Evolutionary conservation across 768 basidiomycete species (phyloP).

Genomic region (Tulasnella sp.): DNA sequence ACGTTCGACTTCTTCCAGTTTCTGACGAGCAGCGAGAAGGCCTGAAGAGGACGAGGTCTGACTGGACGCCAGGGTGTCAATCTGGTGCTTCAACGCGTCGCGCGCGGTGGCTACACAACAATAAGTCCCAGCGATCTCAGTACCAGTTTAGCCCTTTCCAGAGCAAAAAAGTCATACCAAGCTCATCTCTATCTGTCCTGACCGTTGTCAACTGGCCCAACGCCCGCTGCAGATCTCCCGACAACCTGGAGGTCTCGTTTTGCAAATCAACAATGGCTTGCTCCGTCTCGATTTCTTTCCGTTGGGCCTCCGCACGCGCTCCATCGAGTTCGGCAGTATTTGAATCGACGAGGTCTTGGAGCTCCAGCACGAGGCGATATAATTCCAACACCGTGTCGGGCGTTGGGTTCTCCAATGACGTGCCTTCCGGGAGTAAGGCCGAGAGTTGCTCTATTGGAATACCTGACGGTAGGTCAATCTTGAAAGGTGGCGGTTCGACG

Average conservation of each 20-base stretch:
- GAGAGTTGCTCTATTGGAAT: constrained; percentile 4
- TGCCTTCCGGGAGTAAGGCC: neutral
- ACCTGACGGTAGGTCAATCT: constrained; percentile 4
- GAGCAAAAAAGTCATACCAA: constrained; percentile 35
- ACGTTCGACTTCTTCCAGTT: constrained; percentile 63
- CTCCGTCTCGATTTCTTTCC: constrained; percentile 72
- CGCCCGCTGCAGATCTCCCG: constrained; percentile 37
- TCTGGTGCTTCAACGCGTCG: constrained; percentile 42
- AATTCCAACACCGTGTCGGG: constrained; percentile 48
- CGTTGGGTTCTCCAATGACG: constrained; percentile 41
- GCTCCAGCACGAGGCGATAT: constrained; percentile 49
- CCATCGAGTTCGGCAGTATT: constrained; percentile 57
- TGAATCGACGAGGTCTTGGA: constrained; percentile 43
- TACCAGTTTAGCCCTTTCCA: too few species aligned
- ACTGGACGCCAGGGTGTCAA: constrained; percentile 44
- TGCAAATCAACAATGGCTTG: constrained; percentile 74
- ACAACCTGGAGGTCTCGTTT: constrained; percentile 43
- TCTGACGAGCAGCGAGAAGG: constrained; percentile 43
- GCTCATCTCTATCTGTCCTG: constrained; percentile 51
- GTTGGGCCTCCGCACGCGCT: constrained; percentile 49
- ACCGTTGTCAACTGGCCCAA: constrained; percentile 44
- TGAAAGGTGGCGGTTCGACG: neutral
- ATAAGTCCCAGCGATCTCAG: constrained; percentile 16
- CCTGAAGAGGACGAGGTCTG: constrained; percentile 53
- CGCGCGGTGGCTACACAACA: constrained; percentile 29